phyloP scores from a whole-genome alignment of 2,329 filamentous ascomycete species.

The Leptosphaerulina australis region DNA sequence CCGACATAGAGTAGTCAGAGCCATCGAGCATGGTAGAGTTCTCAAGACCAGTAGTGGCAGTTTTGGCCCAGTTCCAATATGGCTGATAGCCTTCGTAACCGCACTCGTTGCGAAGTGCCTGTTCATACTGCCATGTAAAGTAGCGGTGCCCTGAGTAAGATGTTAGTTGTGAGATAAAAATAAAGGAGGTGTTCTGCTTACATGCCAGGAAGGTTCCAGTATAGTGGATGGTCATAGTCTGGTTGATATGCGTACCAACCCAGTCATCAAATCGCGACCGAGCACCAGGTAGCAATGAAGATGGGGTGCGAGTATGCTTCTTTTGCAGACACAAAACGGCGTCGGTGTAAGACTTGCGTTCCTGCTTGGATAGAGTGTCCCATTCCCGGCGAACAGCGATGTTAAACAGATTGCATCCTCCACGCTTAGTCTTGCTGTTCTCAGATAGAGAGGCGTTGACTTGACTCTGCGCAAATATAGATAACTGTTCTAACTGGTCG shows the following conservation, averaged over 20 bases:
- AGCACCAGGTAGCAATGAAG: constrained; percentile 36
- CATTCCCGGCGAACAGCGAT: constrained; percentile 39
- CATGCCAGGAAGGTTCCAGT: constrained; percentile 36
- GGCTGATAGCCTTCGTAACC: constrained; percentile 51
- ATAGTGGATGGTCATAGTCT: constrained; percentile 44
- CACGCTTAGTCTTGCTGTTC: constrained; percentile 28
- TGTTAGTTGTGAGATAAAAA: background rate
- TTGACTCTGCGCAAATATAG: constrained; percentile 28
- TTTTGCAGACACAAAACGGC: constrained; percentile 45
- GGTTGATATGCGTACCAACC: constrained; percentile 46
- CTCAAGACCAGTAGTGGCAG: constrained; percentile 51
- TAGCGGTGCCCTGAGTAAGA: constrained; percentile 50
- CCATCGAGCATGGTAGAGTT: constrained; percentile 62
- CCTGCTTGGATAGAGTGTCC: constrained; percentile 30
- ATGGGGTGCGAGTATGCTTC: constrained; percentile 39
- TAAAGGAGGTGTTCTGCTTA: background rate
- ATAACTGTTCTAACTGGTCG: constrained; percentile 33
- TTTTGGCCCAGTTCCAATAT: constrained; percentile 62
- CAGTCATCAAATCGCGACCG: constrained; percentile 47
- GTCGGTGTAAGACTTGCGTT: constrained; percentile 45
- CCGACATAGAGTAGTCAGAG: constrained; percentile 53
- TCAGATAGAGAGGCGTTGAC: constrained; percentile 23
- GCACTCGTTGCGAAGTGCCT: constrained; percentile 51
- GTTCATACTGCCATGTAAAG: constrained; percentile 50
- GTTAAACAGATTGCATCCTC: constrained; percentile 32